Conservation (phyloP, 352 stramenopile genomes). For the Phytophthora tubulina region DNA sequence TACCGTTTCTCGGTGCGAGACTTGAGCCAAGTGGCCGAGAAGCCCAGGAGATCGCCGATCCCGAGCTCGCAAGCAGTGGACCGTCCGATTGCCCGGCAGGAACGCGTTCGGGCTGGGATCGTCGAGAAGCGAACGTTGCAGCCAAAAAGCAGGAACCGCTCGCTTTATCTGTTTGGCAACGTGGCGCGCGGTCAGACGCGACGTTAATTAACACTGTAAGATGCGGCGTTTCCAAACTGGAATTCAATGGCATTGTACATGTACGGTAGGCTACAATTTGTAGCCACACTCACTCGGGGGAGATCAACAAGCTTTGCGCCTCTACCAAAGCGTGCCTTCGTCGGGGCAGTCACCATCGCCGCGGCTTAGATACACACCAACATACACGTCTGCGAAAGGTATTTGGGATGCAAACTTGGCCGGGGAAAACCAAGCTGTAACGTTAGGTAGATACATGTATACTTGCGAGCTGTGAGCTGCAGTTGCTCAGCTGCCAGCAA, state of each 20-base stretch:
- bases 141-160: neutral
- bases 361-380: neutral
- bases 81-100: constrained; percentile 10
- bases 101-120: constrained; percentile 17
- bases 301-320: constrained; percentile 1
- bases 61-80: constrained; percentile 13
- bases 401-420: too few species aligned
- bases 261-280: neutral
- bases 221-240: neutral
- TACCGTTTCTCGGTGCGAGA: neutral
- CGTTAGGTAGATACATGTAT: too few species aligned
- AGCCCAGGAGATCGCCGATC: constrained; percentile 31
- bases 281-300: neutral
- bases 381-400: neutral
- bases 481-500: too few species aligned
- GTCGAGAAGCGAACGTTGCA: neutral
- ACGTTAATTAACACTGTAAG: constrained; percentile 6
- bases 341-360: constrained; percentile 1
- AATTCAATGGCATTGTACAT: too few species aligned
- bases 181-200: constrained; percentile 2
- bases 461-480: too few species aligned
- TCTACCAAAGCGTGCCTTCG: constrained; percentile 24
- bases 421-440: too few species aligned
- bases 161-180: constrained; percentile 8
- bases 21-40: too few species aligned